Evolutionary conservation across 1,284 basidiomycete species (phyloP).

Genomic region (Laetiporus sulphureus): DNA sequence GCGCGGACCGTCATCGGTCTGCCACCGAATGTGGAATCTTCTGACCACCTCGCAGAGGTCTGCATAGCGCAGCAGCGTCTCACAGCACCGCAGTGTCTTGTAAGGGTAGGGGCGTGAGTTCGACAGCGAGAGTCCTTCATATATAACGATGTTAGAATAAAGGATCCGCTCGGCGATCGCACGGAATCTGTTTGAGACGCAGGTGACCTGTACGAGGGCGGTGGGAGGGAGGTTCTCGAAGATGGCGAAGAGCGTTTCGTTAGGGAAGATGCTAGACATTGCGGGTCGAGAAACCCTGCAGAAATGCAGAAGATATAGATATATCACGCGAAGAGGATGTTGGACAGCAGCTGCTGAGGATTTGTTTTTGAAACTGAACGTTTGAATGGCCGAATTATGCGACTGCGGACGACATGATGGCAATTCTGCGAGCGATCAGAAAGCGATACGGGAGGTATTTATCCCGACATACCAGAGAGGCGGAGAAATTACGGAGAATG

Average conservation of each 20-base stretch:
- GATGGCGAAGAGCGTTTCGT: conserved; percentile 50
- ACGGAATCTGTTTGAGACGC: conserved; percentile 44
- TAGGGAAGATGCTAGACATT: conserved; percentile 36
- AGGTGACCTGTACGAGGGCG: conserved; percentile 34
- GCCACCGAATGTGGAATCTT: conserved; percentile 49
- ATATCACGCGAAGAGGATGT: conserved; percentile 1
- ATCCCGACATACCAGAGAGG: conserved; percentile 8
- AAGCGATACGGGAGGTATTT: conserved; percentile 11
- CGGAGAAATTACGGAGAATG: conserved; percentile 25
- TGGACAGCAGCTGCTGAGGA: neutral
- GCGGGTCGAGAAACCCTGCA: too few species aligned
- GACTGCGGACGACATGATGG: neutral
- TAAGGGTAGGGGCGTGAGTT: conserved; percentile 36
- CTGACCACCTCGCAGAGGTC: conserved; percentile 40
- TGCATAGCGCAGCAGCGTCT: conserved; percentile 38
- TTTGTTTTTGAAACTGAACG: neutral
- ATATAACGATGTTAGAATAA: conserved; percentile 44
- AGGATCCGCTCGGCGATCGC: conserved; percentile 51
- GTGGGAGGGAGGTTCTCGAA: conserved; percentile 37
- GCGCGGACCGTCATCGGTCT: conserved; percentile 27
- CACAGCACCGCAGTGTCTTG: conserved; percentile 43
- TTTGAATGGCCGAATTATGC: neutral
- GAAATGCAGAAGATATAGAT: too few species aligned
- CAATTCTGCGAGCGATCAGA: conserved; percentile 15
- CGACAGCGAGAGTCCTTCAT: conserved; percentile 37